These are phyloP conservation scores for Globisporangium heterothallicum DNA, from an alignment of 352 stramenopile species.

Conservation along the genomic window DNA sequence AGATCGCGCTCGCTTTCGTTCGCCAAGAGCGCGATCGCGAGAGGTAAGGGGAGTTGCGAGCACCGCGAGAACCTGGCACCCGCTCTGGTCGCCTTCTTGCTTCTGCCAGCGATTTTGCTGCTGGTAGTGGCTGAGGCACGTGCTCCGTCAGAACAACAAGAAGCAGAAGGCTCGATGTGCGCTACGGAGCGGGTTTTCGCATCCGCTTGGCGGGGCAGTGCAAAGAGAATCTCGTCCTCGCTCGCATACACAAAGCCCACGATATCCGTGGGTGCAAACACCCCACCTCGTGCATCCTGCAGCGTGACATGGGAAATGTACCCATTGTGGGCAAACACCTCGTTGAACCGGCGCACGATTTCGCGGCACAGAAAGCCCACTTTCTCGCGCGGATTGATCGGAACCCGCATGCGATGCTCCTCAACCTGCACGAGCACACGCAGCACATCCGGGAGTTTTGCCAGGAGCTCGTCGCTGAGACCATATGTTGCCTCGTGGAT, in stretches of 20 bases:
- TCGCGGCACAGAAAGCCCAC: conserved; percentile 41
- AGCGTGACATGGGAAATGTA: conserved; percentile 36
- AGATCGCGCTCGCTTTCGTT: conserved; percentile 60
- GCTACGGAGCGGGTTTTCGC: conserved; percentile 17
- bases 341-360: conserved; percentile 58
- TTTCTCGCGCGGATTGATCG: conserved; percentile 44
- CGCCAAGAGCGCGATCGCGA: conserved; percentile 53
- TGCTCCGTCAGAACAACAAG: no score
- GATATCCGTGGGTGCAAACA: conserved; percentile 43
- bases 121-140: no score
- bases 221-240: conserved; percentile 26
- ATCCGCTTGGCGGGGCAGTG: conserved; percentile 13
- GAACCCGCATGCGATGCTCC: conserved; percentile 45
- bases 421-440: conserved; percentile 51
- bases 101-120: not conserved
- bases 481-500: not conserved
- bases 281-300: conserved; percentile 48
- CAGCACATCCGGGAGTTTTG: conserved; percentile 31
- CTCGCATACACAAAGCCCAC: conserved; percentile 28
- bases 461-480: conserved; percentile 13
- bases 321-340: conserved; percentile 28
- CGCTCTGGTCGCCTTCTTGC: not conserved
- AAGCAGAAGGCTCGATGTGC: conserved; percentile 6
- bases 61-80: conserved; percentile 19
- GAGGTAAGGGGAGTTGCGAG: conserved; percentile 52